Base-by-base conservation (phyloP, 2,329 filamentous ascomycete genomes). In the Aspergillus ustus region DNA sequence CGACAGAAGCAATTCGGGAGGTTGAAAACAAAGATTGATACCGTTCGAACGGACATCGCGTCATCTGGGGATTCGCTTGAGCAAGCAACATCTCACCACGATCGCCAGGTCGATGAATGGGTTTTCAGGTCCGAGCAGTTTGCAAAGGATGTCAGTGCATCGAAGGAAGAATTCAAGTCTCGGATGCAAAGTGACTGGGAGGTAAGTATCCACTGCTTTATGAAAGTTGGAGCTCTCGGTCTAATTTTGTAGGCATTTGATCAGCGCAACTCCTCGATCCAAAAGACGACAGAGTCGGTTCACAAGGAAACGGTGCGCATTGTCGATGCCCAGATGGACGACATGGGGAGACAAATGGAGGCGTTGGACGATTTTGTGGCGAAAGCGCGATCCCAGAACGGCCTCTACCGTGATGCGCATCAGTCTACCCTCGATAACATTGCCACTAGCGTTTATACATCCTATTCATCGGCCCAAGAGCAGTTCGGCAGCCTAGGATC, bases 341-440 rank as follows among this genome's bases (percentile, higher is more conserved):
- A 96, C 67, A 90, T 99, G 72, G 89, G 91, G 63, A 85, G 84
- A n/a, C 92, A 98, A 76, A 93, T 99, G 86, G 87, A 89, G 60
- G 91, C 92, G 1, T 84, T 99, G 7, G 94, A 98, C 70, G 91
- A 94, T 67, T 97, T 97, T 69, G 92, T 98, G 44, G 85, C 89
- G 34, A 88, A 91, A 34, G 93, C 96, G 53, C 87, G 89, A 63
- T 86, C 86, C 1, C 90, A 96, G 70, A 98, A 97, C 74, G 87
- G 89, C 31, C 82, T 83, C 19, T 92, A 96, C 72, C 89, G 95
- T 73, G 83, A 87, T 28, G 84, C 85, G 28, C 91, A 96, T 66
- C 77, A 83, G 1, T 75, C 82, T n/a, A 90, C 88, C 1, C 80
- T 97, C n/a, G 78, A 84, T 37, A 78, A 78, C 9, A 82, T 97